Evolutionary conservation across 2,329 filamentous ascomycete genomes (phyloP).

Genomic region (Aspergillus viridinutans): DNA sequence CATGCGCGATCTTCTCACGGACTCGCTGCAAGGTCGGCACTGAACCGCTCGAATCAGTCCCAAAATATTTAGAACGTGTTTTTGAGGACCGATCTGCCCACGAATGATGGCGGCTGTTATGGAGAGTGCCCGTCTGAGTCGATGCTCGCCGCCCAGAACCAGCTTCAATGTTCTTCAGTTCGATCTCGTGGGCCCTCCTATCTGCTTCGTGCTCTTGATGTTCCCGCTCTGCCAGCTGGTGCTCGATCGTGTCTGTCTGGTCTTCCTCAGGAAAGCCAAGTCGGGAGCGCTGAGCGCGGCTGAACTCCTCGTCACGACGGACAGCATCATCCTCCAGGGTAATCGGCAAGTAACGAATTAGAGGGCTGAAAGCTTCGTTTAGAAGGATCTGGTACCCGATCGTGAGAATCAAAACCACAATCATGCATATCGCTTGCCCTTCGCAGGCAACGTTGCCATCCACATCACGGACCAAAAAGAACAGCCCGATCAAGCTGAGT

Average conservation of each 20-base stretch:
- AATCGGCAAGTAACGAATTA: slow-evolving; percentile 86
- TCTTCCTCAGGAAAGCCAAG: slow-evolving; percentile 54
- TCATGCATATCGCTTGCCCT: slow-evolving; percentile 79
- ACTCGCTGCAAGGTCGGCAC: slow-evolving; percentile 31
- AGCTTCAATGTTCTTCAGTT: slow-evolving; percentile 39
- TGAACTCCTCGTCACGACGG: slow-evolving; percentile 83
- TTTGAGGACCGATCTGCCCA: slow-evolving; percentile 44
- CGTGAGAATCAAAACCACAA: slow-evolving; percentile 68
- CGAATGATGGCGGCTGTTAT: slow-evolving; percentile 26
- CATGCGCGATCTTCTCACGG: slow-evolving; percentile 40
- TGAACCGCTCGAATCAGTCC: slow-evolving; percentile 28
- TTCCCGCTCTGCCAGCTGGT: slow-evolving; percentile 45
- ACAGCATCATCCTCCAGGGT: slow-evolving; percentile 95
- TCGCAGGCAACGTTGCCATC: slow-evolving; percentile 56
- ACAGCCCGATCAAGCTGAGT: slow-evolving; percentile 80
- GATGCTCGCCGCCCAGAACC: slow-evolving; percentile 16
- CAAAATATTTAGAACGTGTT: slow-evolving; percentile 39
- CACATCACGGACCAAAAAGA: slow-evolving; percentile 69
- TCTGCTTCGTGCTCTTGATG: slow-evolving; percentile 36
- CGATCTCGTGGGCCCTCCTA: slow-evolving; percentile 45
- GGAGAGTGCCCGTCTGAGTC: slow-evolving; percentile 20
- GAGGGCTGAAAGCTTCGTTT: slow-evolving; percentile 76
- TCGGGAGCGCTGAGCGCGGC: slow-evolving; percentile 67
- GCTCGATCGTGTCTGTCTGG: slow-evolving; percentile 43
- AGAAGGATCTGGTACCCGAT: slow-evolving; percentile 73